A percentile compares a stretch with the other conserved stretches of the same genome.
Conservation (phyloP, 163 green algal genomes). For the Chloromonas sp. region DNA sequence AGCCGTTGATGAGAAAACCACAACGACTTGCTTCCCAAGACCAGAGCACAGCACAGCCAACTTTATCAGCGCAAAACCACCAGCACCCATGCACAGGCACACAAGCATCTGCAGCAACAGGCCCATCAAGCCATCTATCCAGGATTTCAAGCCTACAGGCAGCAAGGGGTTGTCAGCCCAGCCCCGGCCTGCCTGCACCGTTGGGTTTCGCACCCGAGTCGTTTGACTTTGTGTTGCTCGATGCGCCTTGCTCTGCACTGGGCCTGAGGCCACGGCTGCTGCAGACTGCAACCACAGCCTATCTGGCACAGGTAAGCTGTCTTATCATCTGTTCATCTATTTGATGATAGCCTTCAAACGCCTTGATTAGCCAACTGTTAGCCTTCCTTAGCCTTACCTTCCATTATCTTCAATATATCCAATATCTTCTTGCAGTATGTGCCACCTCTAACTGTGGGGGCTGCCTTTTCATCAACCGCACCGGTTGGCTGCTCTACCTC, state of each 20-base stretch:
- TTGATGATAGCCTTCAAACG: neutral
- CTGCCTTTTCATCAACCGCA: neutral
- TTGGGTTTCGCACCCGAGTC: conserved; percentile 45
- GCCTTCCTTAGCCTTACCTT: neutral
- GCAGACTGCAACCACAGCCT: conserved; percentile 26
- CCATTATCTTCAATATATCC: neutral
- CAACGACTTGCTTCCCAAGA: no score
- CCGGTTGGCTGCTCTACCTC: neutral
- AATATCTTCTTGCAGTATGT: neutral
- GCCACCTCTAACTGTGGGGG: neutral
- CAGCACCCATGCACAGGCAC: no score
- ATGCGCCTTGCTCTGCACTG: conserved; percentile 82
- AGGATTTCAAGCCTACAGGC: no score
- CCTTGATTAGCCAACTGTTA: neutral
- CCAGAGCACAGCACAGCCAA: no score
- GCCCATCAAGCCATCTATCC: no score
- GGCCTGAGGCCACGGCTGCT: conserved; percentile 69
- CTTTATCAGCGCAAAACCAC: no score
- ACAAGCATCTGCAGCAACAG: no score
- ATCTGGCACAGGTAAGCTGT: conserved; percentile 9
- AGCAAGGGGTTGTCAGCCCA: no score
- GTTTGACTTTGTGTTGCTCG: conserved; percentile 80
- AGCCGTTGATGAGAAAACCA: no score
- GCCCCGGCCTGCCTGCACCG: neutral
- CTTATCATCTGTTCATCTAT: neutral